Evolutionary conservation across 225 moss, liverwort and hornwort genomes (phyloP).

Genomic region (Marchantia polymorpha): DNA sequence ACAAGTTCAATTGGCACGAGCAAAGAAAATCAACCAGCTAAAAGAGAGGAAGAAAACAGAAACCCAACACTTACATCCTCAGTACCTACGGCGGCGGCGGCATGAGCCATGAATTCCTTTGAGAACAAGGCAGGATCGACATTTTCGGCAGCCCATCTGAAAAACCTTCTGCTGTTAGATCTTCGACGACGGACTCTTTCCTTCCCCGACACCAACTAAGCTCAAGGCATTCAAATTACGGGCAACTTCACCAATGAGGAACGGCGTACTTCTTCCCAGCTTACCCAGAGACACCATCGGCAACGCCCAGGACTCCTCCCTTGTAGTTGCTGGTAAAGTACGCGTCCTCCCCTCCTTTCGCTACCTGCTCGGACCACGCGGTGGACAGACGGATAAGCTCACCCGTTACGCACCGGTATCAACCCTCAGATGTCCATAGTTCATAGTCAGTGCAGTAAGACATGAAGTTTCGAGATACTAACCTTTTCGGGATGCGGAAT

Average conservation of each 20-base stretch:
- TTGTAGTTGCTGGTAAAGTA: conserved; percentile 71
- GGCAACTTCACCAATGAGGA: neutral
- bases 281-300: conserved; percentile 95
- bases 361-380: conserved; percentile 47
- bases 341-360: conserved; percentile 97
- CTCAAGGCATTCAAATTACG: neutral
- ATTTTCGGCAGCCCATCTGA: conserved; percentile 92
- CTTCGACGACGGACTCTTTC: neutral
- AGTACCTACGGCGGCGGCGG: conserved; percentile 64
- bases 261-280: conserved; percentile 10
- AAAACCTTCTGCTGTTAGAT: neutral
- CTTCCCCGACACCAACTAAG: neutral
- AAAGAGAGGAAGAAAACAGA: no score
- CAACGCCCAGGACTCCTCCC: conserved; percentile 85
- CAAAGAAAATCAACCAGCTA: no score
- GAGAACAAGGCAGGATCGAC: conserved; percentile 94
- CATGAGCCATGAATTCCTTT: conserved; percentile 92
- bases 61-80: conserved; percentile 86
- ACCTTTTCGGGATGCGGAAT: conserved; percentile 98
- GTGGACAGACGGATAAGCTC: neutral
- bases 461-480: neutral
- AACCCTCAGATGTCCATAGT: no score
- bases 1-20: no score
- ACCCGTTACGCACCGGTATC: no score
- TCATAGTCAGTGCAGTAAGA: neutral